A percentile compares a stretch with the other conserved stretches of the same genome.
These are phyloP conservation scores for Pseudonectria foliicola DNA, from an alignment of 2,329 filamentous ascomycete species.

Conservation along the genomic window DNA sequence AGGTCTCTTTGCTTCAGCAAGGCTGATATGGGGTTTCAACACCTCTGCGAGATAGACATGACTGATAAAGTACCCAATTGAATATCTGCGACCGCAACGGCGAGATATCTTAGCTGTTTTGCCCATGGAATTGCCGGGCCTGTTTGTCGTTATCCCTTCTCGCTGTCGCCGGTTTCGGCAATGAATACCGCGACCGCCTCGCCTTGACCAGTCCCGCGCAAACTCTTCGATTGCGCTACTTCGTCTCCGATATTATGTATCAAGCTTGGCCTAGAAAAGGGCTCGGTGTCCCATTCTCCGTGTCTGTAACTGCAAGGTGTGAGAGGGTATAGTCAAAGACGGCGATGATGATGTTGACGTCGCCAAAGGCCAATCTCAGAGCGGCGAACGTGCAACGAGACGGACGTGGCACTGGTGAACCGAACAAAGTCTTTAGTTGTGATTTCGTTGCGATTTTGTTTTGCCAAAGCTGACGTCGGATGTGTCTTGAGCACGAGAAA, in stretches of 20 bases:
- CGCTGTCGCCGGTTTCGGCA: conserved; percentile 16
- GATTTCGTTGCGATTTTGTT: no score
- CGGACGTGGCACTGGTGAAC: no score
- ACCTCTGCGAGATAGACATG: conserved; percentile 8
- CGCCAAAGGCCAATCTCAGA: no score
- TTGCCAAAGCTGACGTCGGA: no score
- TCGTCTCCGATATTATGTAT: conserved; percentile 12
- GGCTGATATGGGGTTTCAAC: conserved; percentile 6
- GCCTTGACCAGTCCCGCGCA: conserved; percentile 13
- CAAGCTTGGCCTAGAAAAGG: conserved; percentile 18
- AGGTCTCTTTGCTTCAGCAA: conserved; percentile 8
- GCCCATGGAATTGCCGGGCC: conserved; percentile 10
- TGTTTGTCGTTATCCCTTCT: conserved; percentile 5
- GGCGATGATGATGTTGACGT: conserved; percentile 23
- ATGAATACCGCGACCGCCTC: conserved; percentile 21
- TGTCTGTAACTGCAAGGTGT: conserved; percentile 20
- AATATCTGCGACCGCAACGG: conserved; percentile 11
- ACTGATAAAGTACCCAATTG: conserved; percentile 4
- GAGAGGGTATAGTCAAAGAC: conserved; percentile 25
- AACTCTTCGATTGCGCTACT: conserved; percentile 17
- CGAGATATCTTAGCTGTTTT: conserved; percentile 8
- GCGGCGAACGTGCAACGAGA: no score
- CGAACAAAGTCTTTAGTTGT: no score
- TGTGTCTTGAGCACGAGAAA: no score
- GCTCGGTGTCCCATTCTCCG: conserved; percentile 23